Conservation (phyloP, 2,329 filamentous ascomycete genomes). For the Paecilomyces sp. region DNA sequence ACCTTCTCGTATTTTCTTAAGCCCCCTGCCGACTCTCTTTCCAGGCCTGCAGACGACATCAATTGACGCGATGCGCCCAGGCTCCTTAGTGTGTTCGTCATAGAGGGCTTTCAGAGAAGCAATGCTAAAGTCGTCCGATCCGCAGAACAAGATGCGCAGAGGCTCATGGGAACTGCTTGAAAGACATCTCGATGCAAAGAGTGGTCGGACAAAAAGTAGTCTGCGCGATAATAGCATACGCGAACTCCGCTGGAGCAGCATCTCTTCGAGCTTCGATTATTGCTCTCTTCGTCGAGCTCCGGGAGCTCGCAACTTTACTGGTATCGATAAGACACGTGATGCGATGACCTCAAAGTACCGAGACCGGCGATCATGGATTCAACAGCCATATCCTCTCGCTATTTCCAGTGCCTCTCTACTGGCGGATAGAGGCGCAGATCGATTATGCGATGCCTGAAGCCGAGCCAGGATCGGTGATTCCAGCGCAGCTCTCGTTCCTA, state of each 20-base stretch:
- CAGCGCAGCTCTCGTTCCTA: constrained; percentile 82
- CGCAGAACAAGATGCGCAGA: constrained; percentile 84
- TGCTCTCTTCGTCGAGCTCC: constrained; percentile 1
- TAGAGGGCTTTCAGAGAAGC: constrained; percentile 65
- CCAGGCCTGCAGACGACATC: constrained; percentile 78
- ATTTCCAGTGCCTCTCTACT: constrained; percentile 4
- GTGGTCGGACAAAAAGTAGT: constrained; percentile 5
- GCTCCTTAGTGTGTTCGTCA: constrained; percentile 48
- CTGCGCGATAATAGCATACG: constrained; percentile 16
- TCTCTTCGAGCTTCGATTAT: constrained; percentile 5
- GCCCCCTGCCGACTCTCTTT: constrained; percentile 69
- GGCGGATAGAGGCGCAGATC: constrained; percentile 8
- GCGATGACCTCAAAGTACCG: constrained; percentile 5
- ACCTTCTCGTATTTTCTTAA: constrained; percentile 64
- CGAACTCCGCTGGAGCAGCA: constrained; percentile 18
- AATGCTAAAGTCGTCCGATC: constrained; percentile 85
- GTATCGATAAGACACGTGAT: constrained; percentile 29
- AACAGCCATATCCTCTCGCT: constrained; percentile 1
- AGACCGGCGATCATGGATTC: neutral
- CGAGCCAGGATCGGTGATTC: constrained; percentile 45
- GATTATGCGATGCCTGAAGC: constrained; percentile 32
- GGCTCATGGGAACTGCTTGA: constrained; percentile 42
- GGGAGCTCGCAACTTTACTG: constrained; percentile 5
- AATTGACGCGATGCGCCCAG: constrained; percentile 61
- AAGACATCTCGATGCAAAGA: constrained; percentile 14